A percentile compares a stretch with the other conserved stretches of the same genome.
Conservation (phyloP, 345 rosid species). For the Populus nigra region DNA sequence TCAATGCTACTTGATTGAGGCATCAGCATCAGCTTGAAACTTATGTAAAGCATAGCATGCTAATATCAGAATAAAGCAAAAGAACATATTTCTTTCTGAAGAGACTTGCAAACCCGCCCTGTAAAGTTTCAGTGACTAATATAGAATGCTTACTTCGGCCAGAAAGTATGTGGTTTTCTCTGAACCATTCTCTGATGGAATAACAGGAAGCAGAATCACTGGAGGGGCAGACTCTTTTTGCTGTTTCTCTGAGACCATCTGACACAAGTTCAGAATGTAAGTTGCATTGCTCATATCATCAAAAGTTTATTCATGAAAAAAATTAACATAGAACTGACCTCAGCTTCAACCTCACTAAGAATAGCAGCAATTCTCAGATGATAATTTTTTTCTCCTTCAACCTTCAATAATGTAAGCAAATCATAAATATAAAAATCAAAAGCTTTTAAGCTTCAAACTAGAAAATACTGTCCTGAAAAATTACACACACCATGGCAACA, state of each 20-base stretch:
- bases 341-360: conserved; percentile 92
- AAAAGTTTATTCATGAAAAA: conserved; percentile 1
- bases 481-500: conserved; percentile 65
- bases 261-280: conserved; percentile 19
- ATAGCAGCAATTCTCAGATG: conserved; percentile 85
- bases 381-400: conserved; percentile 88
- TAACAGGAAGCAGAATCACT: conserved; percentile 33
- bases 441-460: conserved; percentile 2
- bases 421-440: conserved; percentile 9
- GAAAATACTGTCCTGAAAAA: neutral
- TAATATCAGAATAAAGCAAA: neutral
- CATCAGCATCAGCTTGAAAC: neutral
- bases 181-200: conserved; percentile 54
- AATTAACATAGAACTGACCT: conserved; percentile 55
- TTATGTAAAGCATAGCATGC: neutral
- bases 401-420: conserved; percentile 42
- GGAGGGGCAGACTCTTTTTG: conserved; percentile 93
- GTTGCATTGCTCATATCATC: neutral
- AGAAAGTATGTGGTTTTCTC: conserved; percentile 72
- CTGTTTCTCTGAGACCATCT: conserved; percentile 97
- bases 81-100: neutral
- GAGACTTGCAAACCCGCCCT: neutral
- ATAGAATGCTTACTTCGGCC: conserved; percentile 71
- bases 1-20: neutral
- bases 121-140: conserved; percentile 1